A percentile compares a stretch with the other conserved stretches of the same genome.
These are phyloP conservation scores for Hypoxylon crocopeplum DNA, from an alignment of 495 filamentous ascomycete genomes.

Conservation along the genomic window DNA sequence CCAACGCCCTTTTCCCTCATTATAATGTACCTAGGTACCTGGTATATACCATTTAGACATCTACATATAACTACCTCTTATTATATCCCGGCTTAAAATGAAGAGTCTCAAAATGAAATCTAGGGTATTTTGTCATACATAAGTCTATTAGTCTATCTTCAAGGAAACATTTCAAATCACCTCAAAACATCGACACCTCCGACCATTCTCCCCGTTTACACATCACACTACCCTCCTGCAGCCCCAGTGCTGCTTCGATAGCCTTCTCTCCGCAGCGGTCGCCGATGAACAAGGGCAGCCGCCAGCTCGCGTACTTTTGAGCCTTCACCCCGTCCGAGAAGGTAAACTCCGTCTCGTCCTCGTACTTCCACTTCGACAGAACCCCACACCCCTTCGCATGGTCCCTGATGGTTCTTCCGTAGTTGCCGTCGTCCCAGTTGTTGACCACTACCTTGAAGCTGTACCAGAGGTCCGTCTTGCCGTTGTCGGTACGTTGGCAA, in stretches of 20 bases:
- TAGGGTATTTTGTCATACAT: no score
- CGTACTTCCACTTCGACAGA: background rate
- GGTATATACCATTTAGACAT: no score
- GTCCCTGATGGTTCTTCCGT: conserved; percentile 5
- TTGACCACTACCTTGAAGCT: background rate
- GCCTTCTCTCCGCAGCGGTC: conserved; percentile 4
- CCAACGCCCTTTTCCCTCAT: no score
- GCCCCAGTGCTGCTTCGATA: background rate
- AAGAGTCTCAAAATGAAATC: no score
- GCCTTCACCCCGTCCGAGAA: background rate
- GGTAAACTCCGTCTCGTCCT: background rate
- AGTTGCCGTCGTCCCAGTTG: conserved; percentile 10
- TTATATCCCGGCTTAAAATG: no score
- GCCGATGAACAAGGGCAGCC: background rate
- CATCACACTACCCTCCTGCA: background rate
- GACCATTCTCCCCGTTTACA: background rate
- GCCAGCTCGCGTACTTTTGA: background rate
- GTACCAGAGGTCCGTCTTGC: conserved; percentile 1
- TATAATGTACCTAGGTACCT: no score
- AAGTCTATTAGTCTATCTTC: no score
- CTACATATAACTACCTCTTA: no score
- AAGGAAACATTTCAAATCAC: background rate
- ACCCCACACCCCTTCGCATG: background rate
- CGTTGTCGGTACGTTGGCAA: background rate
- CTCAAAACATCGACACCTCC: conserved; percentile 6